Evolutionary conservation across 2,329 filamentous ascomycete genomes (phyloP), one percentile per base, ranked within the genome.

Genomic region (Fusarium acutatum): DNA sequence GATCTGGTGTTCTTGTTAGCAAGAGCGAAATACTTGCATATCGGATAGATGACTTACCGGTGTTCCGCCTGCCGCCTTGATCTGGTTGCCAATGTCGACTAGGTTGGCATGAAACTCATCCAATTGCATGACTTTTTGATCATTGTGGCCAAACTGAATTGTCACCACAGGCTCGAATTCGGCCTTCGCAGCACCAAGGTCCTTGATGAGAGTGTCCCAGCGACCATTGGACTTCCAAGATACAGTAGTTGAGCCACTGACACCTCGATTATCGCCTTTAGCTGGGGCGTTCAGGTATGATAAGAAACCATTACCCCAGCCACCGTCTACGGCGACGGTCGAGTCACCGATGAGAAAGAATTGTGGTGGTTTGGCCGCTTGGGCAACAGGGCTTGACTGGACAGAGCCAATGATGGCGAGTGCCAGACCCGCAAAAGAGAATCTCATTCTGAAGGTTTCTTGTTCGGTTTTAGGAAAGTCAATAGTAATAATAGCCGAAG

Each of bases 261-360:
- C 64, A 3, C 64, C 65, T 40, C 64, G 34, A 0, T 68, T 68
- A 1, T 54, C 46, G 0, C 65, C 65, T 24, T 44, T 6, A 1
- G 56, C 64, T 5, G 65, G 56, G 2, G n/a, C 3, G 0, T 68
- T 50, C 0, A 68, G 41, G 8, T 68, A 68, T 6, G 56, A 56
- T 0, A 69, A 5, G 3, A 68, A 41, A 0, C 65, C 65, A 4
- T 68, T 38, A 0, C 65, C 65, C 65, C 65, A 68, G 2, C 65
- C 65, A 1, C 65, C 64, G 1, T 64, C 14, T 0, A 69, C 37
- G 1, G 65, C 65, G 3, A 68, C 65, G 1, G 65, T 68, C 0
- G 64, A 68, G 15, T 68, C 65, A 5, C 65, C 64, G 0, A 68
- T 69, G 1, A 68, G 41, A 11, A 64, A 68, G 56, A 68, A 68